These are phyloP conservation scores for Alternaria sp. DNA, from an alignment of 2,329 filamentous ascomycete species.

Conservation along the genomic window DNA sequence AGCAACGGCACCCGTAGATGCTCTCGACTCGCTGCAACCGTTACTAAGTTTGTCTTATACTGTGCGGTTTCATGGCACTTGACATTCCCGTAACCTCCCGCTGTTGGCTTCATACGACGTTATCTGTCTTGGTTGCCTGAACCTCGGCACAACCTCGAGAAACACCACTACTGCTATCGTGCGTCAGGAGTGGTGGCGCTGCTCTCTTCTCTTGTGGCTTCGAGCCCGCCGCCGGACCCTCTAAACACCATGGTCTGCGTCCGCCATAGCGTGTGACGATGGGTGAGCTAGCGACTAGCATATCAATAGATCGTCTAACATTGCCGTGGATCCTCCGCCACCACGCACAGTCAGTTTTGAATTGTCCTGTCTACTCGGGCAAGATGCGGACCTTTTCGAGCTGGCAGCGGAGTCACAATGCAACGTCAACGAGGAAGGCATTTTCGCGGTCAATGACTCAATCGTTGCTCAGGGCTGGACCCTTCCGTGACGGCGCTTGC, in stretches of 20 bases:
- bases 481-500: not conserved
- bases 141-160: constrained; percentile 7
- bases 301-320: constrained; percentile 24
- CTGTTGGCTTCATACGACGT: constrained; percentile 8
- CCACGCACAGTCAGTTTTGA: constrained; percentile 19
- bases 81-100: constrained; percentile 11
- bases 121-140: constrained; percentile 6
- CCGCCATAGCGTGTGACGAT: constrained; percentile 12
- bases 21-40: not conserved
- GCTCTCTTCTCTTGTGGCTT: constrained; percentile 17
- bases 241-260: constrained; percentile 27
- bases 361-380: constrained; percentile 17
- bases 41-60: not conserved
- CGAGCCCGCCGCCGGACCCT: constrained; percentile 17
- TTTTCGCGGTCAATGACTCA: constrained; percentile 14
- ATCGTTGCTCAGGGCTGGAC: constrained; percentile 3
- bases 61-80: constrained; percentile 4
- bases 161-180: constrained; percentile 1
- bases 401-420: not conserved
- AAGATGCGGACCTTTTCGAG: not conserved
- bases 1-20: not conserved
- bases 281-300: constrained; percentile 30
- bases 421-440: constrained; percentile 6
- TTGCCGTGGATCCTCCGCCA: constrained; percentile 24
- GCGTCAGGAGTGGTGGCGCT: constrained; percentile 26